phyloP scores from a whole-genome alignment of 2,329 filamentous ascomycete species.

The Verticillium tricorpus region DNA sequence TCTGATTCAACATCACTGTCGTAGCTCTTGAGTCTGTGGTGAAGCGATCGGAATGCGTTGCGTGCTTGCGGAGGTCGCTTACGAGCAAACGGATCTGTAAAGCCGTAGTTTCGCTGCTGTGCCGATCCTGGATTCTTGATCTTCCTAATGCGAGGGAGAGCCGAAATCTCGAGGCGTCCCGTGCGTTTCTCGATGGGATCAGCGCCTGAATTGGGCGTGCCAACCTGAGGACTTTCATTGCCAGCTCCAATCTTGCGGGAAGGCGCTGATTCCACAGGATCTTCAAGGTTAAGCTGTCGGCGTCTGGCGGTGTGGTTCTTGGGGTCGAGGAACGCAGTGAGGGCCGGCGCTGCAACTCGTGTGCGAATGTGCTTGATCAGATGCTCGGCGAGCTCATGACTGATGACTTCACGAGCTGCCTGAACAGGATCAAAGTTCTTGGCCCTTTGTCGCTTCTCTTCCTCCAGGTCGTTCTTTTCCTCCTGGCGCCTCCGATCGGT shows the following conservation, averaged over 20 bases:
- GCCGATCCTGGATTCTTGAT: conserved; percentile 50
- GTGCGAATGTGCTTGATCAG: conserved; percentile 85
- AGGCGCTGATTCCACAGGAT: conserved; percentile 24
- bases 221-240: conserved; percentile 56
- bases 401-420: conserved; percentile 75
- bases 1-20: conserved; percentile 85
- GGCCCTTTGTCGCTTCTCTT: conserved; percentile 84
- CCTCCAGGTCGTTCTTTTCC: conserved; percentile 77
- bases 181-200: conserved; percentile 59
- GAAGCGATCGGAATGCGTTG: conserved; percentile 71
- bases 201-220: conserved; percentile 61
- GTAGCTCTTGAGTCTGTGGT: conserved; percentile 71
- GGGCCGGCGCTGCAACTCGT: conserved; percentile 74
- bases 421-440: conserved; percentile 85
- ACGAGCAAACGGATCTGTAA: conserved; percentile 63
- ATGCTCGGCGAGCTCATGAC: conserved; percentile 78
- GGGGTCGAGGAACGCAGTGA: conserved; percentile 81
- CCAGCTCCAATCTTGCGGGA: conserved; percentile 54
- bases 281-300: conserved; percentile 60
- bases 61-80: conserved; percentile 53
- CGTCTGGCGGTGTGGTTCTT: conserved; percentile 75
- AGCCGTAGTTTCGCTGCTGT: conserved; percentile 53
- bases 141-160: conserved; percentile 73
- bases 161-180: conserved; percentile 53
- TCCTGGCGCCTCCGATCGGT: conserved; percentile 62